These are phyloP conservation scores for Calonectria hongkongensis DNA, from an alignment of 2,329 filamentous ascomycete species.

Conservation along the genomic window DNA sequence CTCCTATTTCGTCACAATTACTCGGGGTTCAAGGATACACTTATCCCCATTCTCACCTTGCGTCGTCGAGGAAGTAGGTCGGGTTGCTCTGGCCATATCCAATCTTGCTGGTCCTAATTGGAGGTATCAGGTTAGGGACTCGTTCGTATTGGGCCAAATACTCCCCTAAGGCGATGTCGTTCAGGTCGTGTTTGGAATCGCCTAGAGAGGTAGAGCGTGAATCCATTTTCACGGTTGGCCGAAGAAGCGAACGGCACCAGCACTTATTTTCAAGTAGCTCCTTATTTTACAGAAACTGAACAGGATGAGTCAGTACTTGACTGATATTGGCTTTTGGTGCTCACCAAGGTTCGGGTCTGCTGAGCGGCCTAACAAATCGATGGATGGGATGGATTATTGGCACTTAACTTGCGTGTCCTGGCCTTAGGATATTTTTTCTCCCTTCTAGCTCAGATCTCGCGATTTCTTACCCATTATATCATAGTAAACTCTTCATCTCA, in stretches of 20 bases:
- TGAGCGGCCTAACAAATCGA: too few relatives aligned
- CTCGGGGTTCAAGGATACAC: neutral
- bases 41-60: neutral
- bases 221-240: neutral
- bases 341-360: too few relatives aligned
- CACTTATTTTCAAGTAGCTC: too few relatives aligned
- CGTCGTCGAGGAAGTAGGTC: slow-evolving; percentile 38
- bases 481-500: neutral
- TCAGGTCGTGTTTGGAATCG: slow-evolving; percentile 3
- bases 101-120: slow-evolving; percentile 29
- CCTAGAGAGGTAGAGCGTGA: neutral
- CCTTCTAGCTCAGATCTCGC: too few relatives aligned
- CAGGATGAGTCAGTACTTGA: too few relatives aligned
- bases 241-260: too few relatives aligned
- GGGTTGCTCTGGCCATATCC: slow-evolving; percentile 41
- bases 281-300: too few relatives aligned
- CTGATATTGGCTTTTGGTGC: too few relatives aligned
- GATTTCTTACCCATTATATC: neutral
- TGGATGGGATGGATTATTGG: too few relatives aligned
- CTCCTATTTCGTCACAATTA: neutral
- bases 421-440: too few relatives aligned
- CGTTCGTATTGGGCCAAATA: neutral
- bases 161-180: slow-evolving; percentile 24
- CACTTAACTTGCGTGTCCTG: too few relatives aligned
- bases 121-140: slow-evolving; percentile 5